Evolutionary conservation across 2,329 filamentous ascomycete species (phyloP), one percentile per base, ranked within the genome.

Genomic region (Aspergillus alliaceus): DNA sequence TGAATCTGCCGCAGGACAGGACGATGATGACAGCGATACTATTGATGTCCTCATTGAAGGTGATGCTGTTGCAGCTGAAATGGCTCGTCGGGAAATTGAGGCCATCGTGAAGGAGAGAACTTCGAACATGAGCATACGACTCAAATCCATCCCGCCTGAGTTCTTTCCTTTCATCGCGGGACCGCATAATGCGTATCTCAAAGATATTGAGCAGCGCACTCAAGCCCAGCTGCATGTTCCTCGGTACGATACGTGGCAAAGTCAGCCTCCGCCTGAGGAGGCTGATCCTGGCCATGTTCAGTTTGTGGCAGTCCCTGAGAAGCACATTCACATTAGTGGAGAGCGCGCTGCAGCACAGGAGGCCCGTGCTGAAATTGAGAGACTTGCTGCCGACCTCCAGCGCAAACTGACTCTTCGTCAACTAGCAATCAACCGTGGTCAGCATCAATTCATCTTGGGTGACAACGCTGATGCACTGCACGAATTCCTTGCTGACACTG

Each of bases 161-260:
- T 96, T 95, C 75, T 99, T 95, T 77, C 93, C 93, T 52, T 99
- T 99, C 80, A 88, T 99, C 73, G 89, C 91, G 24, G 92, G 92
- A 49, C 86, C 88, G 9, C 84, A 89, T 72, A 90, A 92, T 71
- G 80, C 84, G 47, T 79, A 86, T 51, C 77, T 91, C 54, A 82
- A 85, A 62, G 83, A 84, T 35, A 81, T 96, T 52, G 89, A 93
- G 74, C 79, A 86, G 59, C 84, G 84, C 60, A 89, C 88, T 60
- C 90, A 91, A 60, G 82, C 96, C 34, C 88, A 90, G 71, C 83
- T 99, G 61, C 86, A 90, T 56, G 88, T 99, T 47, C 95, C 95
- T 42, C 83, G 89, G 51, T 90, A 96, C 74, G 86, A 91, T 72
- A 88, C 85, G 12, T 93, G 88, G 85, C 84, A 77, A 49, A 77